These are phyloP conservation scores for Nicotiana undulata DNA, from an alignment of 257 asterid genomes.

Conservation along the genomic window DNA sequence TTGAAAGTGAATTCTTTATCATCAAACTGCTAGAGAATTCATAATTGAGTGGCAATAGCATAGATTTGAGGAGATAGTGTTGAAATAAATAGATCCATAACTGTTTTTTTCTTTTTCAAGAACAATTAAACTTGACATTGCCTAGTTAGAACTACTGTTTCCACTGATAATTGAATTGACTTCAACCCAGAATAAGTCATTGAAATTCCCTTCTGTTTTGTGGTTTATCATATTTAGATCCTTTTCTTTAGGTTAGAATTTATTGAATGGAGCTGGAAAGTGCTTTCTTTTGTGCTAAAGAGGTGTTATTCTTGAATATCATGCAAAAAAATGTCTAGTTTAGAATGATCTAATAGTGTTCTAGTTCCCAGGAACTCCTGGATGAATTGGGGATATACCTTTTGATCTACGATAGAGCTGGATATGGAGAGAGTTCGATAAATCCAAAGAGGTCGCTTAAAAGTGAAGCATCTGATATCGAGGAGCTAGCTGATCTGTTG, in stretches of 20 bases:
- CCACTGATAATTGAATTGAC: neutral
- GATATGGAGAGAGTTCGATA: conserved; percentile 93
- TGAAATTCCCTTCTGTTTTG: neutral
- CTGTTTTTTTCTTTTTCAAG: neutral
- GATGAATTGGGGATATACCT: conserved; percentile 58
- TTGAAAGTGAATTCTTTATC: neutral
- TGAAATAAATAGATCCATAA: neutral
- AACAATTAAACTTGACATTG: neutral
- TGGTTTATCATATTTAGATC: neutral
- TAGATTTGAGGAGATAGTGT: neutral
- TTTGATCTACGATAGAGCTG: conserved; percentile 73
- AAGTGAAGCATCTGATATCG: conserved; percentile 79
- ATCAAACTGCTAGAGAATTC: neutral
- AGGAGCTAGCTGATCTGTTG: conserved; percentile 75
- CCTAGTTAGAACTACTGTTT: neutral
- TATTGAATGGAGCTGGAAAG: neutral
- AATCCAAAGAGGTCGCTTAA: conserved; percentile 64
- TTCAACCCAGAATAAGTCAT: neutral
- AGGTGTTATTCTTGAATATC: neutral
- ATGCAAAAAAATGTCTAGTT: neutral
- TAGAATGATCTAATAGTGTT: conserved; percentile 22
- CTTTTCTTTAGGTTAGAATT: neutral
- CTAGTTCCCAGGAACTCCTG: conserved; percentile 53
- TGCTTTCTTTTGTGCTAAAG: neutral
- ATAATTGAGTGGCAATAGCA: neutral